Percentiles rank a stretch among this genome's conserved stretches.
phyloP scores from a whole-genome alignment of 1,139 yeast genomes.

The Geotrichum cucujoidarum region DNA sequence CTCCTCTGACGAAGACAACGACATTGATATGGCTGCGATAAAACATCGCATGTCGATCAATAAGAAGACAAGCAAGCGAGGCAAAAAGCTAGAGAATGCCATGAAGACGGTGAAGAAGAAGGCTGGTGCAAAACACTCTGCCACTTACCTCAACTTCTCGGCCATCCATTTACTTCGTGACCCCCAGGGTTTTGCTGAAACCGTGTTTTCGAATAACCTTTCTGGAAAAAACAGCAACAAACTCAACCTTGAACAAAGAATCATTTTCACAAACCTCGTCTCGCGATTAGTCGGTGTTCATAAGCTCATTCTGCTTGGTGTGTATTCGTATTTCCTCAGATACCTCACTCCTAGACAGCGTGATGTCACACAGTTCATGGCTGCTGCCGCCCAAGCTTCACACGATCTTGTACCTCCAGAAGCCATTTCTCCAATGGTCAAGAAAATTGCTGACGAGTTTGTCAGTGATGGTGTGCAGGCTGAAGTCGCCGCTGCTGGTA shows the following conservation, averaged over 20 bases:
- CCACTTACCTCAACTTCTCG: slow-evolving; percentile 81
- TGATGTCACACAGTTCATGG: slow-evolving; percentile 92
- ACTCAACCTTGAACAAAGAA: slow-evolving; percentile 81
- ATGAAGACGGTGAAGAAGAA: slow-evolving; percentile 58
- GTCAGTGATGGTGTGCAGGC: slow-evolving; percentile 98
- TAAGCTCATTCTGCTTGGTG: slow-evolving; percentile 81
- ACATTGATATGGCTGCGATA: slow-evolving; percentile 44
- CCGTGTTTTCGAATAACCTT: slow-evolving; percentile 65
- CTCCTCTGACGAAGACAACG: slow-evolving; percentile 66
- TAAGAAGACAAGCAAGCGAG: slow-evolving; percentile 75
- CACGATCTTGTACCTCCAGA: slow-evolving; percentile 98
- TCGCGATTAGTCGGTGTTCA: slow-evolving; percentile 91
- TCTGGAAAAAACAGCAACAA: slow-evolving; percentile 54
- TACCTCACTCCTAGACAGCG: slow-evolving; percentile 90
- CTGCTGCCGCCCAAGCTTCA: slow-evolving; percentile 93
- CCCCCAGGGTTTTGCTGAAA: slow-evolving; percentile 96
- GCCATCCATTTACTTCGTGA: slow-evolving; percentile 92
- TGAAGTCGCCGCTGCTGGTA: slow-evolving; percentile 96
- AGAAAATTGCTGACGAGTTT: slow-evolving; percentile 94
- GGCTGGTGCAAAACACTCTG: slow-evolving; percentile 40
- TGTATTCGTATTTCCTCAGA: slow-evolving; percentile 81
- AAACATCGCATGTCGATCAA: slow-evolving; percentile 79
- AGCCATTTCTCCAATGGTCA: slow-evolving; percentile 65
- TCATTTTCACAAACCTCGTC: slow-evolving; percentile 76
- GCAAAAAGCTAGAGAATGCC: slow-evolving; percentile 71